Conservation (phyloP, 2,329 filamentous ascomycete species). For the Aspergillus novoparasiticus region DNA sequence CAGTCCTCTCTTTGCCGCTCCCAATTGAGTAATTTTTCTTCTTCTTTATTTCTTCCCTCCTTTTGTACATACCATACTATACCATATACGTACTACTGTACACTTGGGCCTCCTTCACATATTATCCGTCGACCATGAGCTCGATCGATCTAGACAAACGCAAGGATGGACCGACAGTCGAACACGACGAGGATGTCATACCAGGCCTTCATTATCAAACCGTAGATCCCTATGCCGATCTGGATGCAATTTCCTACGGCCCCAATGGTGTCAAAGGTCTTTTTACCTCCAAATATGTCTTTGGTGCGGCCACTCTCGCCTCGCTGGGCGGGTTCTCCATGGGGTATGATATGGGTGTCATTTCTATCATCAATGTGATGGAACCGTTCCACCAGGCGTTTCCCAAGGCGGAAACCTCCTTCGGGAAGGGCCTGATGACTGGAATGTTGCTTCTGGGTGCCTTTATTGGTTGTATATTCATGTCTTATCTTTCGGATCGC, state of each 20-base stretch:
- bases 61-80: background rate
- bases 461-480: constrained; percentile 41
- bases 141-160: background rate
- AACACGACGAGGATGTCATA: background rate
- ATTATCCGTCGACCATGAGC: background rate
- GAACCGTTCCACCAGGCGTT: constrained; percentile 46
- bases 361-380: constrained; percentile 50
- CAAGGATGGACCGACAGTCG: background rate
- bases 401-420: constrained; percentile 36
- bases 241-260: constrained; percentile 25
- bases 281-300: constrained; percentile 41
- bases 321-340: constrained; percentile 46
- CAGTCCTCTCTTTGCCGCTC: background rate
- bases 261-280: constrained; percentile 33
- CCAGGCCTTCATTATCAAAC: background rate
- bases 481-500: constrained; percentile 41
- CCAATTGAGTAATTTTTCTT: constrained; percentile 2
- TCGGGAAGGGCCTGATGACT: constrained; percentile 44
- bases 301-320: constrained; percentile 44
- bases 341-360: constrained; percentile 50
- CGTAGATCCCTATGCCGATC: background rate
- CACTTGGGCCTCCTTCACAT: background rate
- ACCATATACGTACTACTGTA: background rate
- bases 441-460: constrained; percentile 47
- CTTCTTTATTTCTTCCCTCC: background rate